Evolutionary conservation across 805 yeast species (phyloP).

Genomic region (Ogataea dorogensis): DNA sequence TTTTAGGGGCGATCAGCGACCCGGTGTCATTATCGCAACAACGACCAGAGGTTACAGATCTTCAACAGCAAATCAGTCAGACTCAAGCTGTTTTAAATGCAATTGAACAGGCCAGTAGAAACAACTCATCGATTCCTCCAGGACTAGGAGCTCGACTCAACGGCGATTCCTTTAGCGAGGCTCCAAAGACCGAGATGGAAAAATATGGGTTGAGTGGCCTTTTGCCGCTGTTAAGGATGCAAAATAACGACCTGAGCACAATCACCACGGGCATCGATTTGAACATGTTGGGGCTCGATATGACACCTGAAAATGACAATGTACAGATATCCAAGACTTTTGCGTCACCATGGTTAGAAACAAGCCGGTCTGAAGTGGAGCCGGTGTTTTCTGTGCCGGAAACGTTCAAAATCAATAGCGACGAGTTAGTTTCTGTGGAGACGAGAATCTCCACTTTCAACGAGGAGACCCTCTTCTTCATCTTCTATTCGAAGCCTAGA

Average conservation of each 20-base stretch:
- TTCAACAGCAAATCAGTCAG: slow-evolving; percentile 25
- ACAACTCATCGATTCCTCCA: slow-evolving; percentile 13
- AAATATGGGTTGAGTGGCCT: slow-evolving; percentile 70
- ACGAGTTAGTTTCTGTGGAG: slow-evolving; percentile 30
- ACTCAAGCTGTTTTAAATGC: slow-evolving; percentile 29
- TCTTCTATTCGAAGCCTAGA: slow-evolving; percentile 90
- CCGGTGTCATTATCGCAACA: slow-evolving; percentile 12
- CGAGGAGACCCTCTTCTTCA: slow-evolving; percentile 90
- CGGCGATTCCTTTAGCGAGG: slow-evolving; percentile 5
- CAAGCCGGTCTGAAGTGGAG: slow-evolving; percentile 85
- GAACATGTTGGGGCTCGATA: slow-evolving; percentile 61
- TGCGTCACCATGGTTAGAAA: slow-evolving; percentile 94
- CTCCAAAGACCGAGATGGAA: slow-evolving; percentile 42
- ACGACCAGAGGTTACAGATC: slow-evolving; percentile 15
- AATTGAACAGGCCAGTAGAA: slow-evolving; percentile 21
- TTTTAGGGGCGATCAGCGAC: slow-evolving; percentile 21
- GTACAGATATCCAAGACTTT: slow-evolving; percentile 58
- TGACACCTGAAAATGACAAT: slow-evolving; percentile 40
- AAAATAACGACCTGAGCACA: slow-evolving; percentile 57
- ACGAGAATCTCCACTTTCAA: slow-evolving; percentile 58
- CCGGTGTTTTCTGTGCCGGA: slow-evolving; percentile 73
- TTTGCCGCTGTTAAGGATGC: slow-evolving; percentile 57
- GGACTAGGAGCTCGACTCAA: slow-evolving; percentile 7
- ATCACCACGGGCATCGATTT: slow-evolving; percentile 77
- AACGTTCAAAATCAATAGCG: slow-evolving; percentile 38